Evolutionary conservation across 192 early-diverging fungal genomes (phyloP).

Genomic region (Cetraspora pellucida): DNA sequence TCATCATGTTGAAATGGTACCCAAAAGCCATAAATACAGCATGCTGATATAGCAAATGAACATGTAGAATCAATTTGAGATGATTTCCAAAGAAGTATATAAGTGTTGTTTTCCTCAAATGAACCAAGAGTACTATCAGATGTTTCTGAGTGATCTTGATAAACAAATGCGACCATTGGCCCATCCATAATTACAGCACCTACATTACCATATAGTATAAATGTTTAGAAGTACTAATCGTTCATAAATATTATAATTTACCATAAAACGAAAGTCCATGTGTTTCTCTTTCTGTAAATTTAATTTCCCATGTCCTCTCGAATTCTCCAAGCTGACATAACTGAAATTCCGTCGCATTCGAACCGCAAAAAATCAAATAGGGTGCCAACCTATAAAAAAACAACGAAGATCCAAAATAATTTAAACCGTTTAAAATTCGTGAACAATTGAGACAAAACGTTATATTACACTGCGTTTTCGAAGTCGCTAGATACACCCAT

Average conservation of each 20-base stretch:
- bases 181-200: slow-evolving; percentile 22
- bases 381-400: not conserved
- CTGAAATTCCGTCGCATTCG: not conserved
- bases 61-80: not conserved
- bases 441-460: not conserved
- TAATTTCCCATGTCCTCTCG: not conserved
- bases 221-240: not conserved
- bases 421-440: not conserved
- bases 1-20: not conserved
- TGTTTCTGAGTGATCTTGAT: not conserved
- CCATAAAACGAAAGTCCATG: slow-evolving; percentile 2
- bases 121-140: not conserved
- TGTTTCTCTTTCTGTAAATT: not conserved
- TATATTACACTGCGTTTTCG: not conserved
- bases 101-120: slow-evolving; percentile 9
- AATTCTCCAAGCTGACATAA: not conserved
- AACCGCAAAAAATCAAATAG: slow-evolving; percentile 1
- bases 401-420: not conserved
- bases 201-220: not conserved
- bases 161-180: not conserved
- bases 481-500: not conserved
- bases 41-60: not conserved
- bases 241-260: not conserved
- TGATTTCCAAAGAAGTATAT: slow-evolving; percentile 7
- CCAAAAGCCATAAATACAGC: slow-evolving; percentile 5